phyloP scores from a whole-genome alignment of 345 rosid species.

The Bretschneidera sinensis region DNA sequence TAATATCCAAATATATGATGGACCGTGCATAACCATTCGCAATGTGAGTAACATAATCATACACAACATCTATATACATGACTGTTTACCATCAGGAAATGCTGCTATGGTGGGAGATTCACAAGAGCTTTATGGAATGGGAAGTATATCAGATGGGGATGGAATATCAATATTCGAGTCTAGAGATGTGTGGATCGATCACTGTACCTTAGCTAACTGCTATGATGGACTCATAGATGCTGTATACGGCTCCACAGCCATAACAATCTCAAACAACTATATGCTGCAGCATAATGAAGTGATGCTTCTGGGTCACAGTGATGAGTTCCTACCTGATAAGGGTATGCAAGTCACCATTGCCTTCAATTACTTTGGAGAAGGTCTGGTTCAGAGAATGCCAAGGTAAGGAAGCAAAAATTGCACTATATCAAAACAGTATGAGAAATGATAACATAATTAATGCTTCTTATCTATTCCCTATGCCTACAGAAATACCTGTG shows the following conservation, averaged over 20 bases:
- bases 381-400: slow-evolving; percentile 67
- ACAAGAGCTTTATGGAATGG: slow-evolving; percentile 21
- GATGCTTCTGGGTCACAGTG: slow-evolving; percentile 74
- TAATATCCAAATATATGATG: slow-evolving; percentile 44
- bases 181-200: slow-evolving; percentile 61
- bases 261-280: slow-evolving; percentile 61
- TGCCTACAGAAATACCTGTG: neutral
- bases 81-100: slow-evolving; percentile 41
- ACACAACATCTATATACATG: slow-evolving; percentile 54
- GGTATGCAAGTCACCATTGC: slow-evolving; percentile 67
- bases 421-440: neutral
- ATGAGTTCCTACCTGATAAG: slow-evolving; percentile 44
- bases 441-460: neutral
- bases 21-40: slow-evolving; percentile 54
- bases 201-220: slow-evolving; percentile 56
- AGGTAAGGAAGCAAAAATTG: slow-evolving; percentile 27
- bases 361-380: slow-evolving; percentile 63
- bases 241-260: slow-evolving; percentile 49
- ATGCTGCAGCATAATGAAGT: slow-evolving; percentile 64
- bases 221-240: slow-evolving; percentile 63
- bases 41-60: slow-evolving; percentile 55
- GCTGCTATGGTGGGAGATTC: slow-evolving; percentile 25
- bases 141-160: slow-evolving; percentile 57
- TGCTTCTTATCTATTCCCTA: neutral
- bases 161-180: slow-evolving; percentile 56